A percentile compares a stretch with the other conserved stretches of the same genome.
phyloP scores from a whole-genome alignment of 2,329 filamentous ascomycete genomes.

The Sporothrix globosa region DNA sequence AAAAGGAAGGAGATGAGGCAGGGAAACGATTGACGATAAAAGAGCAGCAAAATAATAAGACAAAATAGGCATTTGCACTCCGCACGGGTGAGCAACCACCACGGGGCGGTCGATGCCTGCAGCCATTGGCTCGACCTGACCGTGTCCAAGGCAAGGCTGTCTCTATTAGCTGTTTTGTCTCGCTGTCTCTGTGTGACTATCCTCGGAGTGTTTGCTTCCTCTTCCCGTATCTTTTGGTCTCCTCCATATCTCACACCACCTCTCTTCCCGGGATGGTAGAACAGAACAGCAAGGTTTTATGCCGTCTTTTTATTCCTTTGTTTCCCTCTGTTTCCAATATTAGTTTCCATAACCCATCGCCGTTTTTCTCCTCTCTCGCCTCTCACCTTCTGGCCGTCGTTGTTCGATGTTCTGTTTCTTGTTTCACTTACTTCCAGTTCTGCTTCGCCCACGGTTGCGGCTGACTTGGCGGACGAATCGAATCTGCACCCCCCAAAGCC shows the following conservation, averaged over 20 bases:
- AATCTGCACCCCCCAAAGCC: conserved; percentile 6
- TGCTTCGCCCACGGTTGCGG: conserved; percentile 17
- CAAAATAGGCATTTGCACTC: neutral
- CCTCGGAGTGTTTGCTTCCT: conserved; percentile 3
- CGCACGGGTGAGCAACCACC: neutral
- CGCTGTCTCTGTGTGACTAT: neutral
- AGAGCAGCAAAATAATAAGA: conserved; percentile 9
- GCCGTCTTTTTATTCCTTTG: neutral
- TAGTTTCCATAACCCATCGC: neutral
- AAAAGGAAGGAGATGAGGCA: conserved; percentile 4
- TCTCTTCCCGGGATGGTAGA: no score
- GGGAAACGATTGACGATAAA: neutral
- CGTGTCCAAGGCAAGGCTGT: neutral
- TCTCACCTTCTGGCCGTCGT: neutral
- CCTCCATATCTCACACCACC: neutral
- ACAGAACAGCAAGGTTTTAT: neutral
- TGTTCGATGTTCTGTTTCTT: conserved; percentile 8
- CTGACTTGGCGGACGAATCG: neutral
- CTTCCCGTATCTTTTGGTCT: neutral
- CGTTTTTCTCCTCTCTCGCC: conserved; percentile 4
- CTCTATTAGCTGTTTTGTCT: neutral
- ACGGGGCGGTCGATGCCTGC: neutral
- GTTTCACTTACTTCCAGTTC: conserved; percentile 3
- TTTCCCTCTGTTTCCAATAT: neutral
- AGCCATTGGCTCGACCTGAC: neutral